These are phyloP conservation scores for Arthroderma sp. DNA, from an alignment of 2,329 filamentous ascomycete genomes.

Conservation along the genomic window DNA sequence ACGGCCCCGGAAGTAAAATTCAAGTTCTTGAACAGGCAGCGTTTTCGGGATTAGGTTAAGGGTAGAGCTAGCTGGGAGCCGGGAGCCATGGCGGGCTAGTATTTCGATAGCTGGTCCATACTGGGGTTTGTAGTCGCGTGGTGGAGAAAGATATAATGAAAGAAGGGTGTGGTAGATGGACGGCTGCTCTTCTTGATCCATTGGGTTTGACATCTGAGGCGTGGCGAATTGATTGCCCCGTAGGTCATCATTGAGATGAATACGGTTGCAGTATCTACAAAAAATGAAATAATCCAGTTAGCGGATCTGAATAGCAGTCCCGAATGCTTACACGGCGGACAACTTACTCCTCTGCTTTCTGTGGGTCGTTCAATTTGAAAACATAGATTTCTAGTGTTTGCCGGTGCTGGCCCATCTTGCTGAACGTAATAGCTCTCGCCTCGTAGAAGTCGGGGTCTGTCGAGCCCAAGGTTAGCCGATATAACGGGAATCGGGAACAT, in stretches of 20 bases:
- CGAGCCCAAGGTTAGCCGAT: not conserved
- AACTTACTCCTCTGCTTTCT: constrained; percentile 76
- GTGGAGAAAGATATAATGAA: constrained; percentile 75
- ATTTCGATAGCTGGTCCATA: constrained; percentile 71
- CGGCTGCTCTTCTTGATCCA: constrained; percentile 41
- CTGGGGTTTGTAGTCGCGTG: constrained; percentile 55
- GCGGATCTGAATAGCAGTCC: too few relatives aligned
- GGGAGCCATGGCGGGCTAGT: constrained; percentile 82
- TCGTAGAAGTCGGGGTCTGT: constrained; percentile 77
- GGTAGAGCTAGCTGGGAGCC: constrained; percentile 75
- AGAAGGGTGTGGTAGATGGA: constrained; percentile 90
- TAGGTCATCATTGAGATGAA: constrained; percentile 50
- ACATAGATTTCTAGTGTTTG: constrained; percentile 96
- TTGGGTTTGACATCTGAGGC: constrained; percentile 26
- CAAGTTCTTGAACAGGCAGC: constrained; percentile 64
- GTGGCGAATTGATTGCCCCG: constrained; percentile 22
- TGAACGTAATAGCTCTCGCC: constrained; percentile 75
- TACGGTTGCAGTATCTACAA: constrained; percentile 70
- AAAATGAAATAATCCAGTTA: too few relatives aligned
- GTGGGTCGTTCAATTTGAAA: constrained; percentile 76
- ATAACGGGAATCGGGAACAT: constrained; percentile 3
- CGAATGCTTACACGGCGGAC: not conserved
- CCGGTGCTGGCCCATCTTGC: constrained; percentile 89
- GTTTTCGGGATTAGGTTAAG: constrained; percentile 71
- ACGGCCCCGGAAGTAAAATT: constrained; percentile 81